These are phyloP conservation scores for Jamesozyma gamospora DNA, from an alignment of 805 yeast genomes.

Conservation along the genomic window DNA sequence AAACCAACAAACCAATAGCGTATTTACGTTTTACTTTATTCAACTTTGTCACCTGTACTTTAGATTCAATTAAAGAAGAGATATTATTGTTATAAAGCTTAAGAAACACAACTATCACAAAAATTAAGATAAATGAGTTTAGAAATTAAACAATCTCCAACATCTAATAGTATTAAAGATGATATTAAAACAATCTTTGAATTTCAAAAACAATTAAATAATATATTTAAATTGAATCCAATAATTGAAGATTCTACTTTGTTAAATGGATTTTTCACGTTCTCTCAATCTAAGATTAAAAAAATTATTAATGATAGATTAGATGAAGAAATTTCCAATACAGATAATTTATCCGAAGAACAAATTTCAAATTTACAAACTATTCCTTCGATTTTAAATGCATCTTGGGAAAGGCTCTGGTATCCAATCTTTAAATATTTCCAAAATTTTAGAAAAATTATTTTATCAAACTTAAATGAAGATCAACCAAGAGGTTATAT, in stretches of 20 bases:
- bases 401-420: constrained; percentile 52
- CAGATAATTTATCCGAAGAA: not conserved
- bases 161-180: not conserved
- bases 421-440: constrained; percentile 55
- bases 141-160: not conserved
- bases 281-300: constrained; percentile 23
- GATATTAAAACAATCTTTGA: constrained; percentile 13
- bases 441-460: constrained; percentile 30
- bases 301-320: constrained; percentile 7
- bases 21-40: too few species aligned
- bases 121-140: too few species aligned
- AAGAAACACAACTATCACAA: too few species aligned
- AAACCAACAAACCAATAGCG: too few species aligned
- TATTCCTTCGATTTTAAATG: constrained; percentile 33
- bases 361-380: constrained; percentile 7
- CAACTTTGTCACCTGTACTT: too few species aligned
- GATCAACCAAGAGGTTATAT: constrained; percentile 31
- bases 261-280: constrained; percentile 20
- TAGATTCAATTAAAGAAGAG: too few species aligned
- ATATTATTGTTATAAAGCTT: too few species aligned
- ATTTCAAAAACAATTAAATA: constrained; percentile 16
- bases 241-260: constrained; percentile 23
- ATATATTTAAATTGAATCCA: constrained; percentile 18
- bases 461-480: constrained; percentile 7
- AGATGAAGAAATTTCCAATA: constrained; percentile 16